These are phyloP conservation scores for Citrullus colocynthis DNA, from an alignment of 306 rosid species.

Conservation along the genomic window DNA sequence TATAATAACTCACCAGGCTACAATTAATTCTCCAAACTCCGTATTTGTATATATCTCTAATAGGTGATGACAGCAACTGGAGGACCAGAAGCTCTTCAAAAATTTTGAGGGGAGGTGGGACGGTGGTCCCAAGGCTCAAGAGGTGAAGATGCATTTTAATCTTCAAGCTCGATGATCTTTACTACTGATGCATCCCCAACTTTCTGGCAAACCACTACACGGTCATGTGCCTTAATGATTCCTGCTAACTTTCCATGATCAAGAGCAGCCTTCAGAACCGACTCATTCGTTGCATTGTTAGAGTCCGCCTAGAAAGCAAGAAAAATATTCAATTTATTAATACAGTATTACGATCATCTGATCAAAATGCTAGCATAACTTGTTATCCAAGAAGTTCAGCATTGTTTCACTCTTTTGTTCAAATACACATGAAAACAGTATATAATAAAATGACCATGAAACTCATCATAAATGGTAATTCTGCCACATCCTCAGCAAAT, in stretches of 20 bases:
- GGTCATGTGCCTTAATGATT: conserved; percentile 72
- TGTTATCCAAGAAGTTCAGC: background rate
- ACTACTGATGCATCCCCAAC: conserved; percentile 93
- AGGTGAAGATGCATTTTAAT: conserved; percentile 17
- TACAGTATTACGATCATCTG: background rate
- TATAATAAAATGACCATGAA: background rate
- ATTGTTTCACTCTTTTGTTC: background rate
- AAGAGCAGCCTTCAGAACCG: conserved; percentile 92
- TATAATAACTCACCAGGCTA: background rate
- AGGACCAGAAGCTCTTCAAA: background rate
- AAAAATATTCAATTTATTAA: background rate
- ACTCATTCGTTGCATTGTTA: conserved; percentile 76
- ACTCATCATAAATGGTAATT: background rate
- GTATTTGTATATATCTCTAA: background rate
- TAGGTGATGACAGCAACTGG: background rate
- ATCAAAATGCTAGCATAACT: background rate
- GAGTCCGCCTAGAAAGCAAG: conserved; percentile 70
- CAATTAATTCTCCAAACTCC: background rate
- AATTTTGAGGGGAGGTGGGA: background rate
- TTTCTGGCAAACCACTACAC: conserved; percentile 94
- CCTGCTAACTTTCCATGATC: conserved; percentile 86
- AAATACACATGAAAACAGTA: background rate
- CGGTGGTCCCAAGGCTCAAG: background rate
- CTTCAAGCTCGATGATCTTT: conserved; percentile 98
- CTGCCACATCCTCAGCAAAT: background rate